Conservation (phyloP, 2,329 filamentous ascomycete genomes). For the Rosellinia necatrix region DNA sequence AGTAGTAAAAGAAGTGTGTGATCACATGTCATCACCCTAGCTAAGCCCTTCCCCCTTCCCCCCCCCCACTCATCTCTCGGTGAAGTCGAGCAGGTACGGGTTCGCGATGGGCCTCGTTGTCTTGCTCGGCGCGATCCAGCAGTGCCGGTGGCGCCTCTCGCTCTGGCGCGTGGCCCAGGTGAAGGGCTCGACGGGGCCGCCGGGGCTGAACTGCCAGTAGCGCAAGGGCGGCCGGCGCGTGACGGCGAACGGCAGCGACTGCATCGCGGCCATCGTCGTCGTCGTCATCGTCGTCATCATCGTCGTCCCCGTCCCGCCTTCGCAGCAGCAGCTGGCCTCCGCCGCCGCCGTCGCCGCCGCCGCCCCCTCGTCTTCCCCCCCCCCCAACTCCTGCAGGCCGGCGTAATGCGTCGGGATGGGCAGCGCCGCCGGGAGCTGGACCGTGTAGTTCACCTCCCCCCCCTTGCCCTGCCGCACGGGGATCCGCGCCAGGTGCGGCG, state of each 20-base stretch:
- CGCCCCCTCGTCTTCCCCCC: neutral
- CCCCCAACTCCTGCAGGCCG: slow-evolving; percentile 30
- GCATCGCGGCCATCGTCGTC: neutral
- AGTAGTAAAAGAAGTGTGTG: too few species aligned
- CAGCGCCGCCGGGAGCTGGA: slow-evolving; percentile 38
- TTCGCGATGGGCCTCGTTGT: slow-evolving; percentile 32
- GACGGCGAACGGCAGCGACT: slow-evolving; percentile 29
- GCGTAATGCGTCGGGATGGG: slow-evolving; percentile 32
- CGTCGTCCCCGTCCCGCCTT: neutral
- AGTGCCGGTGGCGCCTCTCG: slow-evolving; percentile 29
- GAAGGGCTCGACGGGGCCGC: slow-evolving; percentile 39
- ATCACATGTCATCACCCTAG: too few species aligned
- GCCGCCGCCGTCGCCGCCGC: neutral
- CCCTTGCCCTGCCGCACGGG: slow-evolving; percentile 21
- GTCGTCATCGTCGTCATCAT: neutral
- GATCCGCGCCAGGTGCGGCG: slow-evolving; percentile 28
- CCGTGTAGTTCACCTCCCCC: slow-evolving; percentile 29
- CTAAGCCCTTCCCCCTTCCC: too few species aligned
- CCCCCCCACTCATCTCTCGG: slow-evolving; percentile 14
- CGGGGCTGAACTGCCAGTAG: slow-evolving; percentile 40
- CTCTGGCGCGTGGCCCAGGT: slow-evolving; percentile 34
- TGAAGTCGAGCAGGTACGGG: slow-evolving; percentile 35
- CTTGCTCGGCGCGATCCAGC: slow-evolving; percentile 34
- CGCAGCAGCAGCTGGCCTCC: too few species aligned
- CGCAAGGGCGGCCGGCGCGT: slow-evolving; percentile 35